A percentile compares a stretch with the other conserved stretches of the same genome.
Conservation (phyloP, 108 stramenopile genomes). For the Skeletonema tropicum region DNA sequence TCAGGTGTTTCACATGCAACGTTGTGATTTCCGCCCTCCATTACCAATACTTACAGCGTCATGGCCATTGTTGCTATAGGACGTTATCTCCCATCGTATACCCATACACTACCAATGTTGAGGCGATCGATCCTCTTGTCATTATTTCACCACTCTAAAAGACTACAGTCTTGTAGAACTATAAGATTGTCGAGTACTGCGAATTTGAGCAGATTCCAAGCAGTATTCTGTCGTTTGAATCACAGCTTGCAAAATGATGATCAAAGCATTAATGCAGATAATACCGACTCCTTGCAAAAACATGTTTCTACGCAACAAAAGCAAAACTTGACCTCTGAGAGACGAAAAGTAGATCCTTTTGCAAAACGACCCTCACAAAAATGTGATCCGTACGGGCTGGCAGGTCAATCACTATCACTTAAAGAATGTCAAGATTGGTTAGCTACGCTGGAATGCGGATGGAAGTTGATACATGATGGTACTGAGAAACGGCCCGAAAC, state of each 20-base stretch:
- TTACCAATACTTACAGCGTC: no score
- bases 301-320: not conserved
- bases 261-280: not conserved
- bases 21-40: no score
- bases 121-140: not conserved
- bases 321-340: not conserved
- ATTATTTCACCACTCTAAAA: not conserved
- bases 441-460: conserved; percentile 36
- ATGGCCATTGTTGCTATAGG: not conserved
- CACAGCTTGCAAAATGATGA: not conserved
- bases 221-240: not conserved
- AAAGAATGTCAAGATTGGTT: conserved; percentile 29
- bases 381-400: conserved; percentile 50
- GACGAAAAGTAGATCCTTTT: conserved; percentile 33
- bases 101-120: not conserved
- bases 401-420: conserved; percentile 32
- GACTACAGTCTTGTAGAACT: not conserved
- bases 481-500: not conserved
- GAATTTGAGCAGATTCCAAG: not conserved
- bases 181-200: not conserved
- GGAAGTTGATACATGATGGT: conserved; percentile 22
- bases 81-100: not conserved
- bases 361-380: conserved; percentile 40
- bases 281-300: not conserved
- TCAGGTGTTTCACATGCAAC: no score